Evolutionary conservation across 2,329 filamentous ascomycete species (phyloP), one percentile per base, ranked within the genome.

Genomic region (Cladosporium sp.): DNA sequence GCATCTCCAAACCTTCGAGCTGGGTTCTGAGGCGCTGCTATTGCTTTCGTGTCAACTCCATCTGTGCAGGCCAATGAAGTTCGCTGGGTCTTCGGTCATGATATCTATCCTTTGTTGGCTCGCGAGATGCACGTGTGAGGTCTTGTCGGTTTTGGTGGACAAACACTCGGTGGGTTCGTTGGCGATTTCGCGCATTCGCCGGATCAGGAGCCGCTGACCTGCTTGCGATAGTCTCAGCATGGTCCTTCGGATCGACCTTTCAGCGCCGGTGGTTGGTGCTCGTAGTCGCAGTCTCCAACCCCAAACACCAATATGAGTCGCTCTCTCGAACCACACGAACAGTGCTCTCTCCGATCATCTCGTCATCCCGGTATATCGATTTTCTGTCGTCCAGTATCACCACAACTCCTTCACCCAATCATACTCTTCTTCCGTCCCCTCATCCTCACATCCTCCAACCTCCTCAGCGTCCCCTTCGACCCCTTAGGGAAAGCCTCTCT

Each of bases 391-490:
- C n/a, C n/a, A n/a, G n/a, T n/a, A n/a, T n/a, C n/a, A n/a, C n/a
- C n/a, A n/a, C n/a, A n/a, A n/a, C n/a, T n/a, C n/a, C n/a, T 47
- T 47, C 41, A 98, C 32, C 95, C 95, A 71, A 99, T 78, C 95
- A 99, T 99, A 78, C 93, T 98, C 79, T 92, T 90, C 86, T 99
- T 99, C 76, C 95, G 85, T 3, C 95, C 95, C 77, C 95, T 88
- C 89, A 97, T 88, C 76, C 95, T 87, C 57, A 99, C 95, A 70
- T 97, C 94, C 77, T 97, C 93, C 68, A 99, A 79, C 77, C 89
- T 91, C 81, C 87, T 92, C 76, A 99, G 79, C 26, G 93, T 92
- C 24, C 86, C 82, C 66, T 82, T 85, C 0, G 91, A 90, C 18
- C 91, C 91, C 80, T 92, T 93, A 1, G 55, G 55, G 12, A 66